phyloP scores from a whole-genome alignment of 2,329 filamentous ascomycete species.

The Aspergillus floridensis region DNA sequence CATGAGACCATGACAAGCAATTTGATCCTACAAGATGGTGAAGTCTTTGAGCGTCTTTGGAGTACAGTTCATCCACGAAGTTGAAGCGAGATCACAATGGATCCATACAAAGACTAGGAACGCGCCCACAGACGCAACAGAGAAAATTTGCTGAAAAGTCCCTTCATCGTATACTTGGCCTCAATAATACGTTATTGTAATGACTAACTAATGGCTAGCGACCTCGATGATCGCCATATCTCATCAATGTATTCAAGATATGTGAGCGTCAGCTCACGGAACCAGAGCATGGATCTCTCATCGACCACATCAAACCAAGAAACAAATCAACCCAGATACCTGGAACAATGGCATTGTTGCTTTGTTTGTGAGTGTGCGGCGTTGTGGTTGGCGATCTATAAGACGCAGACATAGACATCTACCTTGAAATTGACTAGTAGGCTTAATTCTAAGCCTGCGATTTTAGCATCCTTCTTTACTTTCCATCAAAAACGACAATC shows the following conservation, averaged over 20 bases:
- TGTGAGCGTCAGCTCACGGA: neutral
- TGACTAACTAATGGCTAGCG: too few relatives aligned
- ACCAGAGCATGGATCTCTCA: neutral
- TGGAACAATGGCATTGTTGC: neutral
- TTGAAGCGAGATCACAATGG: neutral
- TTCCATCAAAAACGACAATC: neutral
- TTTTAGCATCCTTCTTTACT: neutral
- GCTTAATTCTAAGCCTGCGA: neutral
- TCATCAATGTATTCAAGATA: neutral
- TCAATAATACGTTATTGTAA: neutral
- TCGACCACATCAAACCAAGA: neutral
- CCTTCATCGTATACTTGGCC: neutral
- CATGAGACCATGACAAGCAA: too few relatives aligned
- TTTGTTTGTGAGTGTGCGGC: neutral
- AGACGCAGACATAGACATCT: neutral
- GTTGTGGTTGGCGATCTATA: neutral
- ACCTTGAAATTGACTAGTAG: neutral
- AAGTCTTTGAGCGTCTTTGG: too few relatives aligned
- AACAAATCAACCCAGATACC: neutral
- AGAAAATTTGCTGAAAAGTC: neutral
- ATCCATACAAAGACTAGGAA: neutral
- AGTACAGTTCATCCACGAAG: too few relatives aligned
- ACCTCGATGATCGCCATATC: neutral
- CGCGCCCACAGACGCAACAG: neutral
- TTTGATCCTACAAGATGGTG: too few relatives aligned